Conservation (phyloP, 257 asterid species). For the Solanum gandarillasii region DNA sequence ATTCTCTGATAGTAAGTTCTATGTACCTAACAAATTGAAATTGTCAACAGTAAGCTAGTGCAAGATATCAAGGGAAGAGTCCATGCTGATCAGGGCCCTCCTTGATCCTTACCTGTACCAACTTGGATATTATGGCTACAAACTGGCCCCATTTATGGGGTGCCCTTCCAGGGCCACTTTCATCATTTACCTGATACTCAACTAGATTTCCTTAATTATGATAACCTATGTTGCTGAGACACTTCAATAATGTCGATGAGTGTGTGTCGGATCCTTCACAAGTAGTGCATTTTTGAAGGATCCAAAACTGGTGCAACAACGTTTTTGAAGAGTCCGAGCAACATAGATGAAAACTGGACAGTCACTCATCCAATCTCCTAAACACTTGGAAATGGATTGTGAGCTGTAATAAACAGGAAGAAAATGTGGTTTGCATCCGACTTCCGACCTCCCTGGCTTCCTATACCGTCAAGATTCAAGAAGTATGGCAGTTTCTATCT, state of each 20-base stretch:
- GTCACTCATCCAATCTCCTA: not conserved
- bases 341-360: not conserved
- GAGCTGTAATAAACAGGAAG: not conserved
- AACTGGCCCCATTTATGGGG: not conserved
- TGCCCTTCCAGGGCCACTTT: not conserved
- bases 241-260: too few relatives aligned
- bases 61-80: not conserved
- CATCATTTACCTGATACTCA: not conserved
- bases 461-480: not conserved
- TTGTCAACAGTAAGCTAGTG: not conserved
- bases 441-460: not conserved
- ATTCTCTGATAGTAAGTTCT: not conserved
- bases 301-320: rapidly evolving
- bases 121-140: not conserved
- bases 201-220: not conserved
- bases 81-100: not conserved
- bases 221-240: not conserved
- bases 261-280: too few relatives aligned
- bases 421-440: not conserved
- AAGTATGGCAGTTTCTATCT: not conserved
- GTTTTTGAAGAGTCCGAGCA: too few relatives aligned
- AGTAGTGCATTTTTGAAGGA: too few relatives aligned
- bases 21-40: not conserved
- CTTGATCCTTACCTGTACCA: not conserved
- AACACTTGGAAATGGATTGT: not conserved